Conservation (phyloP, 257 asterid genomes). For the Rubia yunnanensis region DNA sequence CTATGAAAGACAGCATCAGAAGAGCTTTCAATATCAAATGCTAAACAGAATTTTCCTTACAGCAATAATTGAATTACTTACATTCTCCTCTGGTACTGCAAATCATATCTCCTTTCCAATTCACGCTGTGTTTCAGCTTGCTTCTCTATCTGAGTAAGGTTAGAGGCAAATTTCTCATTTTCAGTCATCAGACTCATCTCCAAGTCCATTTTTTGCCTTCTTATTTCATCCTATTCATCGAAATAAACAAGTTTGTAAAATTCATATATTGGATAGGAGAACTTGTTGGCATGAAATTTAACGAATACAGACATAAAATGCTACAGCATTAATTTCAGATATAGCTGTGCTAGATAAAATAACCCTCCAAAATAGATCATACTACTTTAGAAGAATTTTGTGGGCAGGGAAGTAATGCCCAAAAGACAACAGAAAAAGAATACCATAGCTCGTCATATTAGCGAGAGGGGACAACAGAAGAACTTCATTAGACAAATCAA, state of each 20-base stretch:
- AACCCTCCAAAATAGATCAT: neutral
- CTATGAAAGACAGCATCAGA: neutral
- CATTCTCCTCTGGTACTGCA: conserved; percentile 75
- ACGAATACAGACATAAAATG: too few relatives aligned
- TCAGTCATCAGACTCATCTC: conserved; percentile 47
- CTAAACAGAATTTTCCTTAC: neutral
- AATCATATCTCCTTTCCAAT: conserved; percentile 54
- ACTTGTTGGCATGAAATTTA: neutral
- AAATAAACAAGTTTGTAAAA: conserved; percentile 5
- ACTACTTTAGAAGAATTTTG: neutral
- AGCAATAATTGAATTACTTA: conserved; percentile 27
- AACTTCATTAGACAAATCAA: neutral
- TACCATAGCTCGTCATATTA: neutral
- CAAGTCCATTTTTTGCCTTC: conserved; percentile 52
- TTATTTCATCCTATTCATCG: conserved; percentile 59
- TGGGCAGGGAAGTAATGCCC: neutral
- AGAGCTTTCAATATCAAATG: neutral
- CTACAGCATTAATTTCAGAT: too few relatives aligned
- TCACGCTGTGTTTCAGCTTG: conserved; percentile 46
- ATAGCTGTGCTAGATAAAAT: too few relatives aligned
- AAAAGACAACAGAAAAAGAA: neutral
- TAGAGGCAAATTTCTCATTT: conserved; percentile 39
- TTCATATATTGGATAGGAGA: neutral
- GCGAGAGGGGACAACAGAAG: neutral
- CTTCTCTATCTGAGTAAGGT: conserved; percentile 33